Base-by-base conservation (phyloP, 2,329 filamentous ascomycete genomes). In the Parastagonospora avenae region DNA sequence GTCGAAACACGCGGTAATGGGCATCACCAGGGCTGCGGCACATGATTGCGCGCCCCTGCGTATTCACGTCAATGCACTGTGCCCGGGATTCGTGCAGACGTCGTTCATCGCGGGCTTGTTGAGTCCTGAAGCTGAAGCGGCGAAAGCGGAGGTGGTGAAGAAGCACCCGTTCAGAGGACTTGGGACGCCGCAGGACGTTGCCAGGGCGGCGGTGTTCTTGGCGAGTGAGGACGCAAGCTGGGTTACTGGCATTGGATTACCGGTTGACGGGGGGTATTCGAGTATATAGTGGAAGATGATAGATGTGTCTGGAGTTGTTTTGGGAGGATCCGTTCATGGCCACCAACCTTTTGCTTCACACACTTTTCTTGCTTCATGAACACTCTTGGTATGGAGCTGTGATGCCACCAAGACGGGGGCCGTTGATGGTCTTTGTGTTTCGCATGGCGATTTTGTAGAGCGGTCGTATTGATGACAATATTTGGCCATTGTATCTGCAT, bases 61-160 rank as follows among this genome's bases (percentile, higher is more conserved):
- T 0, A 81, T 84, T 24, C 81, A 84, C 52, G 75, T 77, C 30
- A 84, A 84, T 57, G 79, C 80, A 0, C 72, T 84, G 4, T 82
- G 80, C 46, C 82, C 82, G 4, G 82, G 82, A 5, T 83, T 67
- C 33, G 67, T 63, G 14, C 56, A 55, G 28, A 68, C 67, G 2
- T 57, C 64, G 1, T 66, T 74, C 55, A 71, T 64, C 12, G 46
- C 55, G 4, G 38, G 39, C 2, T 31, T 70, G n/a, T 36, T 42
- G 19, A 45, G 31, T 7, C 52, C 62, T 7, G 42, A 49, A 12
- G 50, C 48, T 12, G 38, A 48, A 1, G 54, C 36, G 8, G 30
- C 35, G 11, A 57, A 52, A 16, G 31, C 43, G 4, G 42, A 46
- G 6, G 24, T 64, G 6, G 52, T 62, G 16, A 42, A 39, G 1